Conservation (phyloP, 1,284 basidiomycete genomes). For the Cerioporus squamosus region DNA sequence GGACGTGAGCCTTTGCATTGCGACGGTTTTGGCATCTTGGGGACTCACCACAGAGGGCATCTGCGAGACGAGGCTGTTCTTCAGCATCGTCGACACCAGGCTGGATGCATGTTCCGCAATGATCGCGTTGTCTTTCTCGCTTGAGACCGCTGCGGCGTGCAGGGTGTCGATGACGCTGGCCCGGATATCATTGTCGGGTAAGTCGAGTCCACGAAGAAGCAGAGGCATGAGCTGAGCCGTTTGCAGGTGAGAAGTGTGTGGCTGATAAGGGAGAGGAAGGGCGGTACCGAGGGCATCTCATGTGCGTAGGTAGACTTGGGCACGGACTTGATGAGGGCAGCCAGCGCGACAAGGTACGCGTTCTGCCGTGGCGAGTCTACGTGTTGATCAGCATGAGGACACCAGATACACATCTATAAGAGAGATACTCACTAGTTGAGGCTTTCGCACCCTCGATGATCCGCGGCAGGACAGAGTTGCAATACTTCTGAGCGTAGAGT, state of each 20-base stretch:
- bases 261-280: neutral
- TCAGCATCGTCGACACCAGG: conserved; percentile 75
- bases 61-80: conserved; percentile 52
- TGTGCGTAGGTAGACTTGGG: conserved; percentile 76
- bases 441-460: conserved; percentile 67
- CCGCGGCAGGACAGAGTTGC: conserved; percentile 75
- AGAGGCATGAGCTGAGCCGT: conserved; percentile 82
- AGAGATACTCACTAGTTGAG: conserved; percentile 37
- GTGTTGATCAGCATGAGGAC: too few species aligned
- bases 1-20: conserved; percentile 2
- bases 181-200: conserved; percentile 77
- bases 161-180: conserved; percentile 84
- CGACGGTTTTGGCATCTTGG: neutral
- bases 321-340: conserved; percentile 80
- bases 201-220: conserved; percentile 82
- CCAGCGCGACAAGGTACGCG: conserved; percentile 85
- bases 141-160: conserved; percentile 66
- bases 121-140: conserved; percentile 43
- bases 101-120: conserved; percentile 74
- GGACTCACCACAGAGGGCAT: conserved; percentile 59
- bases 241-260: neutral
- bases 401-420: too few species aligned
- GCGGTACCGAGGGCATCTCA: conserved; percentile 67
- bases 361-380: conserved; percentile 56
- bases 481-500: conserved; percentile 85